Percentiles rank a stretch among this genome's conserved stretches.
Evolutionary conservation across 495 filamentous ascomycete genomes (phyloP).

Genomic region (Lepidopterella palustris): DNA sequence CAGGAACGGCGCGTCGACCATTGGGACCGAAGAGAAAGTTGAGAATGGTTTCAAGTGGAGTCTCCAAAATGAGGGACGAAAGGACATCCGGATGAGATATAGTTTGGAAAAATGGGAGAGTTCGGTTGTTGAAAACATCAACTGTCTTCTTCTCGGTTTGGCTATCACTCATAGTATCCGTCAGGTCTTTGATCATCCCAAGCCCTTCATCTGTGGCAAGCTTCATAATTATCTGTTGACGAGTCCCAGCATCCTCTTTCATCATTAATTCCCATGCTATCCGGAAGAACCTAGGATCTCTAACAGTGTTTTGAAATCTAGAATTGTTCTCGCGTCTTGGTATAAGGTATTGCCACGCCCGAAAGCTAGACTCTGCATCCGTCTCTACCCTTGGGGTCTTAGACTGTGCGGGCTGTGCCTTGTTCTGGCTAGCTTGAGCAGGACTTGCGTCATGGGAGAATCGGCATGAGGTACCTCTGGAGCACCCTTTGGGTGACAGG

Average conservation of each 20-base stretch:
- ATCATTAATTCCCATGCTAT: constrained; percentile 1
- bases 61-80: constrained; percentile 49
- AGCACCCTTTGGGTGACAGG: no score
- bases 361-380: constrained; percentile 27
- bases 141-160: constrained; percentile 20
- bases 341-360: constrained; percentile 37
- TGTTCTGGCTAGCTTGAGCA: not conserved
- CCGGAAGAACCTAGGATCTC: constrained; percentile 11
- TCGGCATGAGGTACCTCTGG: not conserved
- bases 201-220: constrained; percentile 10
- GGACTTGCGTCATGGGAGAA: constrained; percentile 3
- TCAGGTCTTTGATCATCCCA: constrained; percentile 22
- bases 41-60: constrained; percentile 50
- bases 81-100: constrained; percentile 49
- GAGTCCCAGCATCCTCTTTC: constrained; percentile 7
- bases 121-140: constrained; percentile 33
- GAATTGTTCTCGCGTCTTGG: constrained; percentile 29
- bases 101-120: constrained; percentile 48
- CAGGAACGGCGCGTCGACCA: constrained; percentile 41
- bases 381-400: constrained; percentile 16
- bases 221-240: constrained; percentile 9
- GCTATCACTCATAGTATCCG: constrained; percentile 24
- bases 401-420: constrained; percentile 12
- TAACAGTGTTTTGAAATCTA: not conserved
- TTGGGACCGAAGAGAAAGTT: constrained; percentile 48